Percentiles rank a stretch among this genome's conserved stretches.
These are phyloP conservation scores for Tillandsia leiboldiana DNA, from an alignment of 176 grass and related monocot genomes.

Conservation along the genomic window DNA sequence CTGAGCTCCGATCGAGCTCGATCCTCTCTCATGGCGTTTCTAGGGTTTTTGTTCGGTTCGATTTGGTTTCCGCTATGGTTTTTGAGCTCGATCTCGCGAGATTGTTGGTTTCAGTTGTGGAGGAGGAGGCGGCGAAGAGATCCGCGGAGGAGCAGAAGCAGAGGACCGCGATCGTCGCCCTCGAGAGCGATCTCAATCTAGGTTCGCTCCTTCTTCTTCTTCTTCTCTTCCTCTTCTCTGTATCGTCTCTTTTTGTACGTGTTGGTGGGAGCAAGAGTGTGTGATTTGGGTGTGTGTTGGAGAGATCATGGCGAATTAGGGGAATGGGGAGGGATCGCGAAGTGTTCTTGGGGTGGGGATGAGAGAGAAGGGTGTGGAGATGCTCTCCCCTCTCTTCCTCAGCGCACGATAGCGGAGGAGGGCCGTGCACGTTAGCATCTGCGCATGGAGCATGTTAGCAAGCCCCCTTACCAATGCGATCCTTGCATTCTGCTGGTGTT, in stretches of 20 bases:
- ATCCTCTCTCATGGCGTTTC: constrained; percentile 2
- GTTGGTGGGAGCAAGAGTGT: not conserved
- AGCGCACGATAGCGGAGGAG: no score
- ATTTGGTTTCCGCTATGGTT: no score
- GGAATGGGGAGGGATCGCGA: no score
- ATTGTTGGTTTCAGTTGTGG: constrained; percentile 37
- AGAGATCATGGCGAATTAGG: no score
- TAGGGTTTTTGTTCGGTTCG: not conserved
- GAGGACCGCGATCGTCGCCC: constrained; percentile 42
- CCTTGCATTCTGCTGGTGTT: no score
- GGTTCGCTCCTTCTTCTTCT: constrained; percentile 23
- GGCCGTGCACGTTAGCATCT: no score
- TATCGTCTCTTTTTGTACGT: not conserved
- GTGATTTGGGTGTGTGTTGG: not conserved
- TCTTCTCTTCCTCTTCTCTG: not conserved
- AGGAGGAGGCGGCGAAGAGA: constrained; percentile 67
- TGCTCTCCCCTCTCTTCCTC: no score
- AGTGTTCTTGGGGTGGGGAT: no score
- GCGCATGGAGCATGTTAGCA: no score
- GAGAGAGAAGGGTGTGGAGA: no score
- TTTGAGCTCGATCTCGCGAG: no score
- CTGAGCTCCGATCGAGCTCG: not conserved
- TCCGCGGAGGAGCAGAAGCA: constrained; percentile 82
- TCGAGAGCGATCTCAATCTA: constrained; percentile 42
- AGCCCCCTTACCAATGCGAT: not conserved